Conservation (phyloP, 2,329 filamentous ascomycete genomes). For the Paramyrothecium sp. region DNA sequence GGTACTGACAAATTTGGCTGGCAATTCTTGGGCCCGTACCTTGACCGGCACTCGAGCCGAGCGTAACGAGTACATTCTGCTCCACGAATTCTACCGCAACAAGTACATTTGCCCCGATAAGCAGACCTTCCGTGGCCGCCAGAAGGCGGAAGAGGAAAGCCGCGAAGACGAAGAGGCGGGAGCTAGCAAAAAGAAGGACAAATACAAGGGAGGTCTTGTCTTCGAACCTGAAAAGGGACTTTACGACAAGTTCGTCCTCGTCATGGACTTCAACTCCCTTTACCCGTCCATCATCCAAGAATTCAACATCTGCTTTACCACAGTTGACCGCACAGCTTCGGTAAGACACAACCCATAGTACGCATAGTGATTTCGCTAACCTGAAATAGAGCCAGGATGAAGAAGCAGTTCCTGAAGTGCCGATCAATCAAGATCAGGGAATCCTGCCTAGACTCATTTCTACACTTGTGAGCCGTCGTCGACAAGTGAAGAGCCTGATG, state of each 20-base stretch:
- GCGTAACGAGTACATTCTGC: slow-evolving; percentile 97
- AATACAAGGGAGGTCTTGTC: slow-evolving; percentile 97
- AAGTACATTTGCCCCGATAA: slow-evolving; percentile 99
- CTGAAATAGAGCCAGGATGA: slow-evolving; percentile 62
- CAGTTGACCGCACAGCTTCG: slow-evolving; percentile 74
- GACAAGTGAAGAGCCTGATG: slow-evolving; percentile 95
- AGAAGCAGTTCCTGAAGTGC: slow-evolving; percentile 86
- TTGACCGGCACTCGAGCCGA: slow-evolving; percentile 94
- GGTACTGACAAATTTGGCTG: slow-evolving; percentile 91
- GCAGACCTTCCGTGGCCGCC: slow-evolving; percentile 73
- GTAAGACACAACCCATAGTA: slow-evolving; percentile 47
- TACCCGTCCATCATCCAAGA: slow-evolving; percentile 99
- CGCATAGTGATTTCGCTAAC: slow-evolving; percentile 22
- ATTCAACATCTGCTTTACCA: slow-evolving; percentile 99
- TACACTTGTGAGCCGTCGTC: slow-evolving; percentile 83
- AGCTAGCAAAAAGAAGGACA: slow-evolving; percentile 95
- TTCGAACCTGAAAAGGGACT: slow-evolving; percentile 97
- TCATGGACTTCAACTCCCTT: slow-evolving; percentile 99
- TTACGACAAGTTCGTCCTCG: slow-evolving; percentile 96
- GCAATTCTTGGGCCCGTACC: slow-evolving; percentile 97
- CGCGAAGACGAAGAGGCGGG: slow-evolving; percentile 61
- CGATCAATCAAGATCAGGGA: slow-evolving; percentile 73
- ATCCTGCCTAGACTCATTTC: slow-evolving; percentile 89
- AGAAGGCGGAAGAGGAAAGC: slow-evolving; percentile 69
- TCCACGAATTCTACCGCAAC: slow-evolving; percentile 94